These are phyloP conservation scores for Kappamyces sp. DNA, from an alignment of 192 early-diverging fungal genomes.

Conservation along the genomic window DNA sequence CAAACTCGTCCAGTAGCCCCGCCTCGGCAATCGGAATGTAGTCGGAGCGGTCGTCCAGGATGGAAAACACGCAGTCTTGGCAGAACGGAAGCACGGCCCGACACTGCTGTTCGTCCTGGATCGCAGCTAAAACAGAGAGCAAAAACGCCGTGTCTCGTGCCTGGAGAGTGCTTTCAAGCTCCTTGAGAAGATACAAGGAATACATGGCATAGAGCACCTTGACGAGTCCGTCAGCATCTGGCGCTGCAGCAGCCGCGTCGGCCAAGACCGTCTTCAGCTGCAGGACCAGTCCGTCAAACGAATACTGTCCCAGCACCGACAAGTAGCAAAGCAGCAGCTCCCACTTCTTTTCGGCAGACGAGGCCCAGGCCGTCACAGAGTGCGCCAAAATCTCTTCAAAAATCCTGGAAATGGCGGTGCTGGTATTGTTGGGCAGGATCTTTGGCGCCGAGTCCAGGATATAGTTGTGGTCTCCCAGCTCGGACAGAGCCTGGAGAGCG, in stretches of 20 bases:
- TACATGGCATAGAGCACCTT: neutral
- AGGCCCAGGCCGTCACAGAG: too few species aligned
- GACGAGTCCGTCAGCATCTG: neutral
- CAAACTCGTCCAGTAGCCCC: conserved; percentile 5
- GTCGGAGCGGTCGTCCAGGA: too few species aligned
- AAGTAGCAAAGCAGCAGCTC: too few species aligned
- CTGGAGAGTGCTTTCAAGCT: neutral
- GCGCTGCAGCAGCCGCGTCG: neutral
- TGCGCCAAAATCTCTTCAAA: neutral
- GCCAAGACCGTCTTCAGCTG: neutral
- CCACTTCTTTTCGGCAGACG: too few species aligned
- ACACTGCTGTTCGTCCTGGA: neutral
- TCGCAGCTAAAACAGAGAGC: neutral
- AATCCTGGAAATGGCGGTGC: neutral
- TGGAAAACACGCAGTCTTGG: neutral
- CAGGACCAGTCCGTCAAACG: neutral
- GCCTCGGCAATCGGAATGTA: neutral
- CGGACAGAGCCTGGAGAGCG: conserved; percentile 44
- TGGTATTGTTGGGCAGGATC: neutral
- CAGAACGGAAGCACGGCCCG: neutral
- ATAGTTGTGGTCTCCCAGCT: conserved; percentile 9
- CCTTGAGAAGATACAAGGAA: too few species aligned
- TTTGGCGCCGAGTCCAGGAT: neutral
- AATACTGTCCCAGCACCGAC: too few species aligned
- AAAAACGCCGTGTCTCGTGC: neutral